Evolutionary conservation across 78 protist species (phyloP).

Genomic region (Dictyostelium discoideum): DNA sequence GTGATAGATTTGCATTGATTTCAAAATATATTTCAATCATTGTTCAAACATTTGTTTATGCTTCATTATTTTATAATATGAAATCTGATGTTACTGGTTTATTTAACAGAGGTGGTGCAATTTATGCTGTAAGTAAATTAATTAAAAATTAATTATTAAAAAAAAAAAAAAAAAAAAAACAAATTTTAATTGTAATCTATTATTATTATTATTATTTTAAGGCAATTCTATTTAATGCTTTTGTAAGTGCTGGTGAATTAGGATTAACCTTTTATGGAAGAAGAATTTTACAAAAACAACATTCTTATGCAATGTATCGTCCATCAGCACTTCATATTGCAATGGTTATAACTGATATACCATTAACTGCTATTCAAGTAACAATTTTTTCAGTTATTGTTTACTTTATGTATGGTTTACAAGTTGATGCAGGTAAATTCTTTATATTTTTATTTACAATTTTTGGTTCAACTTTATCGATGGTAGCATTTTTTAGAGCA

Average conservation of each 20-base stretch:
- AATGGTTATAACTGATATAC: conserved; percentile 44
- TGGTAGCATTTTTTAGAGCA: not conserved
- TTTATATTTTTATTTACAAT: conserved; percentile 49
- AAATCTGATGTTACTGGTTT: not conserved
- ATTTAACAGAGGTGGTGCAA: conserved; percentile 53
- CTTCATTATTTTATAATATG: conserved; percentile 34
- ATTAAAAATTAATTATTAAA: too few relatives aligned
- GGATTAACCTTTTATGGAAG: conserved; percentile 19
- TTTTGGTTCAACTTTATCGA: conserved; percentile 19
- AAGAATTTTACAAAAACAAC: conserved; percentile 68
- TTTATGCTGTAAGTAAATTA: conserved; percentile 14
- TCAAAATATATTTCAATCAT: conserved; percentile 15
- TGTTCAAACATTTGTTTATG: conserved; percentile 63
- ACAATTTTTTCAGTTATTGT: conserved; percentile 29
- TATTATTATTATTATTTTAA: not conserved
- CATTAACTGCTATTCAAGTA: conserved; percentile 11
- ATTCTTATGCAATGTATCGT: conserved; percentile 63
- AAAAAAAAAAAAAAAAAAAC: not conserved
- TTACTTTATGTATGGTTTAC: conserved; percentile 67
- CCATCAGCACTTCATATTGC: conserved; percentile 57
- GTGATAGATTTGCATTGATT: conserved; percentile 42
- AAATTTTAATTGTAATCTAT: too few relatives aligned
- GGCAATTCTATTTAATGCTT: conserved; percentile 12
- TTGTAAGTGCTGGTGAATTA: conserved; percentile 11
- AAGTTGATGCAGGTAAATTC: conserved; percentile 36